Evolutionary conservation across 148 eudicot species (phyloP), one percentile per base, ranked within the genome.

Genomic region (Dianthus caryophyllus): DNA sequence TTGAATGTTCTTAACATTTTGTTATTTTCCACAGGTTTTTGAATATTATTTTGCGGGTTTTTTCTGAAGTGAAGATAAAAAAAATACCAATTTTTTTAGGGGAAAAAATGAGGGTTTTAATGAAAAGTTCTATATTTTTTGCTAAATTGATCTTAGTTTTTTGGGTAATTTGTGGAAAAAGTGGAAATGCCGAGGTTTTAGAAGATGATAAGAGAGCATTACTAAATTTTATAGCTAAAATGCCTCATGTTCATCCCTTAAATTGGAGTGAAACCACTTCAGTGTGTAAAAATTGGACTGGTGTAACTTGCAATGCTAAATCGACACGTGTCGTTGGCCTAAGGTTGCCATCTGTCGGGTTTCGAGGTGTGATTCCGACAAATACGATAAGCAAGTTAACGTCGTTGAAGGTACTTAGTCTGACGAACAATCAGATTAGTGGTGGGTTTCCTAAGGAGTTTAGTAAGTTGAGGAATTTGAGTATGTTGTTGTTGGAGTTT

Each of bases 381-480:
- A 71, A 84, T 72, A 86, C 96, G 0, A 71, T 93, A 30, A 66
- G 87, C 78, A 78, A 87, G 31, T 82, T 93, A 24, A 72, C 96
- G 15, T 85, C 82, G 2, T 78, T 93, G 75, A 75, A 84, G 82
- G 67, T 82, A 67, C 68, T 93, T 65, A 87, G 96, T 77, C 84
- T 93, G 61, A 76, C 96, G 67, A 82, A 88, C 41, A 93, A 93
- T 78, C 74, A 75, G 53, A 79, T 90, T 25, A 68, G 69, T 50
- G 98, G 97, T 29, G 73, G 66, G 17, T 87, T 93, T 68, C 98
- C 98, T 64, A 62, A 63, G 33, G 98, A 93, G 29, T 70, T 93
- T 13, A 61, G 52, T 36, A 80, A 79, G 44, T 80, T 87, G 43
- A 86, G 59, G 53, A 83, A 77, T 54, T 74, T 93, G 54, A 66